Percentiles rank a stretch among this genome's conserved stretches.
Conservation (phyloP, 805 yeast species). For the Candida piceae region DNA sequence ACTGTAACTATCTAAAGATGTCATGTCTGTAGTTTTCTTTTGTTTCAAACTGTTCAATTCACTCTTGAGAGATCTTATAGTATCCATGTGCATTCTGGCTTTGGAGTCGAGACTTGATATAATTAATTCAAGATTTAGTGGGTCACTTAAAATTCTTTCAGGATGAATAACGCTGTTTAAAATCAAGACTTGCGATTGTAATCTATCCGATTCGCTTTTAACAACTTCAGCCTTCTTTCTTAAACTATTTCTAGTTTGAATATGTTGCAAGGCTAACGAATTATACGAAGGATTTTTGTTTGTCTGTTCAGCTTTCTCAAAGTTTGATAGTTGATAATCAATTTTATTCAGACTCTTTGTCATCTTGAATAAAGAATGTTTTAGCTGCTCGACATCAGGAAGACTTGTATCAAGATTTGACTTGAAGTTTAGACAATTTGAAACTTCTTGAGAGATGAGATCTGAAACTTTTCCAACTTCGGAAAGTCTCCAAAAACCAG, state of each 20-base stretch:
- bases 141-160: conserved; percentile 23
- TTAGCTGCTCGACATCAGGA: neutral
- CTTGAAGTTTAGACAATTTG: neutral
- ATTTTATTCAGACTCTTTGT: conserved; percentile 9
- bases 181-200: conserved; percentile 24
- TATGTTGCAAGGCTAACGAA: conserved; percentile 19
- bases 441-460: conserved; percentile 5
- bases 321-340: conserved; percentile 6
- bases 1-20: neutral
- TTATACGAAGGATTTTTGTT: conserved; percentile 2
- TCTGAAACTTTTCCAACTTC: conserved; percentile 21
- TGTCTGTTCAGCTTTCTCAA: neutral
- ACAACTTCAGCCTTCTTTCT: conserved; percentile 11
- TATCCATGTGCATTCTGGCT: conserved; percentile 14
- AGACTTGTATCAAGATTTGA: neutral
- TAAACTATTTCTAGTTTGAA: conserved; percentile 13
- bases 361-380: conserved; percentile 3
- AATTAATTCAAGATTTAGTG: conserved; percentile 24
- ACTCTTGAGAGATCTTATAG: conserved; percentile 13
- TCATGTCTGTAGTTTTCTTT: no score
- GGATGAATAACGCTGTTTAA: conserved; percentile 27
- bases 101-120: conserved; percentile 25
- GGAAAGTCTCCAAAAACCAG: conserved; percentile 27
- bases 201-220: conserved; percentile 10
- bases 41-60: conserved; percentile 7